These are phyloP conservation scores for Arthroderma sp. DNA, from an alignment of 2,329 filamentous ascomycete species.

Conservation along the genomic window DNA sequence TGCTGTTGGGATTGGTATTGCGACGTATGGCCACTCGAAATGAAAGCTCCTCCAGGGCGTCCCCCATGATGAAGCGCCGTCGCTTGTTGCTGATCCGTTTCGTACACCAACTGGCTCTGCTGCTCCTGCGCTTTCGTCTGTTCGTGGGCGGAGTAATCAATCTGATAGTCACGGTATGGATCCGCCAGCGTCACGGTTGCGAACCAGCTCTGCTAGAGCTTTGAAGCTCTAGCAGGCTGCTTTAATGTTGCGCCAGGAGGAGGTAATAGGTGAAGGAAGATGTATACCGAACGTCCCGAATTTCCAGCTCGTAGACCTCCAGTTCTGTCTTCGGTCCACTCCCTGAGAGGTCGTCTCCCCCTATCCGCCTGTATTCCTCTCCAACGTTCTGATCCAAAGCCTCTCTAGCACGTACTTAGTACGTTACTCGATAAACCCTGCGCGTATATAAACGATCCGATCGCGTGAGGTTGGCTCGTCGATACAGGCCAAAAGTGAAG, in stretches of 20 bases:
- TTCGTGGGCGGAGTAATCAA: slow-evolving; percentile 60
- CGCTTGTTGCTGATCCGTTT: slow-evolving; percentile 33
- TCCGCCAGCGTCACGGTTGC: slow-evolving; percentile 59
- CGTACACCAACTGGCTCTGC: slow-evolving; percentile 54
- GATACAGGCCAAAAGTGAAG: neutral
- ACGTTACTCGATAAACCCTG: slow-evolving; percentile 2
- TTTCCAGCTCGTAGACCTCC: neutral
- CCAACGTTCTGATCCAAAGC: neutral
- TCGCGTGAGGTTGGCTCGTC: slow-evolving; percentile 1
- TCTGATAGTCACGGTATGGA: slow-evolving; percentile 66
- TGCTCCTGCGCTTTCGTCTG: slow-evolving; percentile 53
- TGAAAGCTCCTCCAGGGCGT: slow-evolving; percentile 24
- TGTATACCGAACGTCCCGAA: neutral
- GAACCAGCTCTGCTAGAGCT: slow-evolving; percentile 66
- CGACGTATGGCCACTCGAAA: slow-evolving; percentile 23
- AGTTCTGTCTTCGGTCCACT: neutral
- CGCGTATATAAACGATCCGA: neutral
- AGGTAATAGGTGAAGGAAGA: neutral
- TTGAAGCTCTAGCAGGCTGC: slow-evolving; percentile 53
- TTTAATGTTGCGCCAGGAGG: slow-evolving; percentile 13
- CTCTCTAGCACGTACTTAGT: neutral
- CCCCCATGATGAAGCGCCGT: slow-evolving; percentile 28
- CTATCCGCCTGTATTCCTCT: neutral
- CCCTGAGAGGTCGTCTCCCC: neutral
- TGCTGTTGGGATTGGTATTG: slow-evolving; percentile 25